Base-by-base conservation (phyloP, 805 yeast species). In the Grigorovia yakushimaensis region DNA sequence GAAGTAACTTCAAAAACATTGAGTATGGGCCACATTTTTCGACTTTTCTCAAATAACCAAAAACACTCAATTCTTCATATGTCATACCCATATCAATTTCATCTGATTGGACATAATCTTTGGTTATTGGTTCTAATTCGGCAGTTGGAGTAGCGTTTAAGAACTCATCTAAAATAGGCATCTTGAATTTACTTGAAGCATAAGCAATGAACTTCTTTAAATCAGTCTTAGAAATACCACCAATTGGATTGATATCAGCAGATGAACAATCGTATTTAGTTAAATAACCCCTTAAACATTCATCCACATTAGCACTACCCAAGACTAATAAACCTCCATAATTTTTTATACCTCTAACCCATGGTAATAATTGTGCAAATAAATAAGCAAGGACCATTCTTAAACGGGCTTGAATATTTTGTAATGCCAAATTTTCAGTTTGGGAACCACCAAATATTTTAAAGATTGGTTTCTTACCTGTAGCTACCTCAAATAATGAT, bases 11-110 rank as follows among this genome's bases (percentile, higher is more conserved):
- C 59, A 89, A 71, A 64, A 93, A 93, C 95, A 88, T 87, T 6
- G 95, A 86, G 60, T 85, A 86, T 4, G 98, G 98, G 0, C 99
- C 99, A 68, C 96, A 86, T 68, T 89, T 89, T 43, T 86, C 87
- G 42, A 93, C 83, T 66, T 93, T 93, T 54, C 99, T 77, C 51
- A 93, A 73, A 49, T 84, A 76, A 13, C 99, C 99, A 70, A 93
- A 89, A 6, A 84, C 73, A 33, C 96, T 83, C 50, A 93, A 74
- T 62, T 93, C 98, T 54, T 89, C 95, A 59, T 93, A 93, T 0
- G 96, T 85, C 83, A 94, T 84, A 1, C 99, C 99, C 99, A 93
- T 93, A 61, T 93, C 99, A 13, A 78, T 81, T 66, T 93, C 99
- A 65, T 93, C 99, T 30, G 95, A 84, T 66, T 93, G 99, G 15